Percentiles rank a stretch among this genome's conserved stretches.
Conservation (phyloP, 371 early-diverging fungal genomes). For the Edhazardia aedis region DNA sequence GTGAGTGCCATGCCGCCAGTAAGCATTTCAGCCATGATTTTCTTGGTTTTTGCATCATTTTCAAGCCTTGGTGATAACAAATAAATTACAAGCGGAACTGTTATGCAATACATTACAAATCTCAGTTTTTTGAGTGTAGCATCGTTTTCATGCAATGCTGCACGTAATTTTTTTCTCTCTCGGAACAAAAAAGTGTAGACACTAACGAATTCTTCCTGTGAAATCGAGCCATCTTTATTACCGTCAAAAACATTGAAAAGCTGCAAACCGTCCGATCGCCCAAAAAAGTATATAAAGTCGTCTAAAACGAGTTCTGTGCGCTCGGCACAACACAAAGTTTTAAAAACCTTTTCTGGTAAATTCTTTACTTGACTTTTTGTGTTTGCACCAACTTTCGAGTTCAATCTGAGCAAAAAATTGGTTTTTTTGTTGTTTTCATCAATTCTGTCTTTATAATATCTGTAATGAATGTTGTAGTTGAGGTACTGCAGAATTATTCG, state of each 20-base stretch:
- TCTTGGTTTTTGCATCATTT: neutral
- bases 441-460: constrained; percentile 17
- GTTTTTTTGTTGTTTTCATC: constrained; percentile 15
- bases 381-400: constrained; percentile 5
- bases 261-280: neutral
- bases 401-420: constrained; percentile 10
- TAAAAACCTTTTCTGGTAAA: constrained; percentile 14
- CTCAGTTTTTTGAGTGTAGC: neutral
- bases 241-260: constrained; percentile 8
- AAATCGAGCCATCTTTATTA: neutral
- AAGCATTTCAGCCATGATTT: neutral
- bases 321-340: neutral
- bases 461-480: constrained; percentile 20
- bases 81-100: neutral
- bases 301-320: constrained; percentile 1
- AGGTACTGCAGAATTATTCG: constrained; percentile 2
- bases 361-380: neutral
- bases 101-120: neutral
- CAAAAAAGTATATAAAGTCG: constrained; percentile 8
- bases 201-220: constrained; percentile 7
- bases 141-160: neutral
- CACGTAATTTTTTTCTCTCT: constrained; percentile 1
- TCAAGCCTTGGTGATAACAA: neutral
- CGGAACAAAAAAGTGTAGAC: constrained; percentile 2
- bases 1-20: constrained; percentile 12